Conservation (phyloP, 306 rosid genomes). For the Castanopsis chinensis region DNA sequence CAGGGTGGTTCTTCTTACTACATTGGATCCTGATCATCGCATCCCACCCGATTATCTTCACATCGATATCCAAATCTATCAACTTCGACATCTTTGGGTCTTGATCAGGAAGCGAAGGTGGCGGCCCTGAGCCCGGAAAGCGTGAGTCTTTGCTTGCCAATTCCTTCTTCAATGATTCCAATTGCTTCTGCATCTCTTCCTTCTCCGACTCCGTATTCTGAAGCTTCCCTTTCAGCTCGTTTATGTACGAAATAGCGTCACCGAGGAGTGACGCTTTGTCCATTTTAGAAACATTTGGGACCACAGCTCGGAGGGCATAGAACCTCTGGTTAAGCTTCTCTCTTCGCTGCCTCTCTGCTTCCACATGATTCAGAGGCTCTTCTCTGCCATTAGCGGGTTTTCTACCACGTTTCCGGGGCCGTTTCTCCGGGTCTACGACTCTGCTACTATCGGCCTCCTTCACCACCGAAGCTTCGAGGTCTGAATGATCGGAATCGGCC, state of each 20-base stretch:
- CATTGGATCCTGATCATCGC: conserved; percentile 89
- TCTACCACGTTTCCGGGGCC: conserved; percentile 88
- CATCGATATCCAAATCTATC: conserved; percentile 72
- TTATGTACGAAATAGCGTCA: conserved; percentile 81
- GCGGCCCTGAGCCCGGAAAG: conserved; percentile 18
- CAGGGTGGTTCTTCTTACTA: conserved; percentile 86
- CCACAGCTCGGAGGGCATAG: conserved; percentile 92
- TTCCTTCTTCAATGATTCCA: conserved; percentile 59
- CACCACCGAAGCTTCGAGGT: conserved; percentile 87
- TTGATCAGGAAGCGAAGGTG: conserved; percentile 27
- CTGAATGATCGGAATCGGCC: conserved; percentile 77
- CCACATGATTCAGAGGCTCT: conserved; percentile 92
- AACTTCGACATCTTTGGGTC: conserved; percentile 30
- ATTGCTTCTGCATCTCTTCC: conserved; percentile 60
- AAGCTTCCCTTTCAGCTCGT: conserved; percentile 74
- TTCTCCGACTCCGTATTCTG: conserved; percentile 52
- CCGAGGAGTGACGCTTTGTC: conserved; percentile 95
- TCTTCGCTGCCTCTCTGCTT: conserved; percentile 89
- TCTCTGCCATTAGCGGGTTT: conserved; percentile 96
- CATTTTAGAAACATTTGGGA: conserved; percentile 94
- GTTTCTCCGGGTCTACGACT: conserved; percentile 75
- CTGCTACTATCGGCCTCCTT: conserved; percentile 67
- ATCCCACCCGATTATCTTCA: conserved; percentile 93
- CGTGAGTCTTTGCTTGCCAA: conserved; percentile 29
- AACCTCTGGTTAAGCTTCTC: conserved; percentile 93